A percentile compares a stretch with the other conserved stretches of the same genome.
These are phyloP conservation scores for Sonneratia caseolaris DNA, from an alignment of 345 rosid genomes.

Conservation along the genomic window DNA sequence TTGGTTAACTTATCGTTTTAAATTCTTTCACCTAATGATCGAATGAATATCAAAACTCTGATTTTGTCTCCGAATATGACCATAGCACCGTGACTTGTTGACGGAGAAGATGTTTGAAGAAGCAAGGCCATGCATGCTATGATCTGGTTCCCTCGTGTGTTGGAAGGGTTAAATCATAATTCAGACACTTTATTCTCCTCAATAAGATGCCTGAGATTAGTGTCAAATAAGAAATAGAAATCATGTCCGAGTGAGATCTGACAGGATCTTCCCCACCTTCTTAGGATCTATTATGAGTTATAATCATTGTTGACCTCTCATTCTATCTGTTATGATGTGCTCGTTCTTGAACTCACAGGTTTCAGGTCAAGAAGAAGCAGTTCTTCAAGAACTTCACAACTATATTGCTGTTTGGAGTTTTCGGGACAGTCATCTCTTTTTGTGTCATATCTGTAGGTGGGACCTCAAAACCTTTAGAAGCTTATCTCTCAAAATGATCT, in stretches of 20 bases:
- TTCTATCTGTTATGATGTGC: slow-evolving; percentile 2
- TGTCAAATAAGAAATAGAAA: too few relatives aligned
- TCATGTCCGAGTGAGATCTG: too few relatives aligned
- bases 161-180: too few relatives aligned
- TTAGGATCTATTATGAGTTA: too few relatives aligned
- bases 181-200: too few relatives aligned
- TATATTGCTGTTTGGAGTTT: slow-evolving; percentile 54
- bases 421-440: slow-evolving; percentile 63
- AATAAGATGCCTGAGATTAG: too few relatives aligned
- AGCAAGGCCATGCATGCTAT: too few relatives aligned
- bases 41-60: background rate
- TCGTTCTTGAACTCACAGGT: slow-evolving; percentile 28
- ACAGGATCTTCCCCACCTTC: too few relatives aligned
- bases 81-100: background rate
- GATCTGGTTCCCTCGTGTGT: too few relatives aligned
- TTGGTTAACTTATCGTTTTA: background rate
- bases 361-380: slow-evolving; percentile 74
- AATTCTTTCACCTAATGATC: background rate
- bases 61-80: background rate
- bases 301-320: background rate
- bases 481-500: background rate
- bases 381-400: slow-evolving; percentile 64
- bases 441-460: slow-evolving; percentile 55
- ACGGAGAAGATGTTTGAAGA: background rate
- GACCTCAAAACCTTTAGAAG: slow-evolving; percentile 4